Conservation (phyloP, 768 basidiomycete species). For the Amanita molliuscula region DNA sequence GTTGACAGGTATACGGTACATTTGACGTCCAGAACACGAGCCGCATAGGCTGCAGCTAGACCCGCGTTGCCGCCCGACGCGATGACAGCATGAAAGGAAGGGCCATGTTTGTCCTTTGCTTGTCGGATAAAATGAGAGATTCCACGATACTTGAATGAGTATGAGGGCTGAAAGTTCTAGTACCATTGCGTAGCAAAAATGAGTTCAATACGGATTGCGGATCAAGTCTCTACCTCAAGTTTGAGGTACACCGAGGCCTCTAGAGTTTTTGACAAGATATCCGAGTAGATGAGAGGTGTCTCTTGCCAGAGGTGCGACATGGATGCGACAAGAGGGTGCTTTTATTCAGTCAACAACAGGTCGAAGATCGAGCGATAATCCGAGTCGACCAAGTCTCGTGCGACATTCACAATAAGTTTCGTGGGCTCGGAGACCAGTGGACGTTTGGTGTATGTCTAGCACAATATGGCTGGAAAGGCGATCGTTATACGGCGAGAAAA, state of each 20-base stretch:
- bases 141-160: conserved; percentile 73
- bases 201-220: conserved; percentile 3
- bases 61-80: conserved; percentile 82
- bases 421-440: too few relatives aligned
- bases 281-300: conserved; percentile 59
- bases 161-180: conserved; percentile 61
- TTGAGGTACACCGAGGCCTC: conserved; percentile 56
- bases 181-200: background rate
- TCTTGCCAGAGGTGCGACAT: conserved; percentile 35
- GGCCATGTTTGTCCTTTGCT: conserved; percentile 39
- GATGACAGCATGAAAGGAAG: conserved; percentile 48
- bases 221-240: conserved; percentile 40
- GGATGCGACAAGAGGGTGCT: too few relatives aligned
- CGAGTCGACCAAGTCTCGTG: too few relatives aligned
- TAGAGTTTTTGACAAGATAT: conserved; percentile 40
- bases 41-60: conserved; percentile 56
- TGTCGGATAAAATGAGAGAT: conserved; percentile 51
- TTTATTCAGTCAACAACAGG: too few relatives aligned
- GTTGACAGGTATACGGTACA: conserved; percentile 65
- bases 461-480: too few relatives aligned
- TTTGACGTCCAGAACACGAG: conserved; percentile 38
- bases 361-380: too few relatives aligned
- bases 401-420: too few relatives aligned
- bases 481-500: too few relatives aligned
- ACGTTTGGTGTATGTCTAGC: too few relatives aligned